Evolutionary conservation across 805 yeast species (phyloP).

Genomic region (Yarrowia sp.): DNA sequence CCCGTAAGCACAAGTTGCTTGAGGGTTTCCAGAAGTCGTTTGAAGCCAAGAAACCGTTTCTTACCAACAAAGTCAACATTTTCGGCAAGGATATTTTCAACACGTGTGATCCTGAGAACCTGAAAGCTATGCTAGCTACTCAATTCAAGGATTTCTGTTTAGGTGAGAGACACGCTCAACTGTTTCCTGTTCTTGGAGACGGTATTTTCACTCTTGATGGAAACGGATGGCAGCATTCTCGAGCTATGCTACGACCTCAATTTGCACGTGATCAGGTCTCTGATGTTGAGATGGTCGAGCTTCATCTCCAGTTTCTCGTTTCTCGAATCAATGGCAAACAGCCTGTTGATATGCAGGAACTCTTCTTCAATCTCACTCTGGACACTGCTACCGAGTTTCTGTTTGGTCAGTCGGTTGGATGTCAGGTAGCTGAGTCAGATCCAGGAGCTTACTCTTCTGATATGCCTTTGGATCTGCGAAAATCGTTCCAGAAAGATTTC

Average conservation of each 20-base stretch:
- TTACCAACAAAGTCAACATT: slow-evolving; percentile 22
- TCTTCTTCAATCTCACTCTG: slow-evolving; percentile 37
- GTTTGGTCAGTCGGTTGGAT: slow-evolving; percentile 38
- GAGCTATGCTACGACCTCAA: slow-evolving; percentile 41
- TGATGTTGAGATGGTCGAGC: slow-evolving; percentile 33
- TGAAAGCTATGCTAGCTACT: slow-evolving; percentile 40
- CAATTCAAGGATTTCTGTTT: slow-evolving; percentile 38
- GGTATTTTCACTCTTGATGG: slow-evolving; percentile 43
- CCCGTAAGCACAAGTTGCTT: slow-evolving; percentile 15
- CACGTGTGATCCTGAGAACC: slow-evolving; percentile 39
- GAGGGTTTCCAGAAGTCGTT: slow-evolving; percentile 9
- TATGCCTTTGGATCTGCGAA: slow-evolving; percentile 30
- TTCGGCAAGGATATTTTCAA: slow-evolving; percentile 28
- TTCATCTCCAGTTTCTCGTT: slow-evolving; percentile 33
- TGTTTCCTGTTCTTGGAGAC: slow-evolving; percentile 38
- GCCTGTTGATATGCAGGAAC: slow-evolving; percentile 35
- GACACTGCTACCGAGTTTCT: slow-evolving; percentile 42
- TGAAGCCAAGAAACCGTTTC: not conserved
- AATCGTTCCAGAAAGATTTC: slow-evolving; percentile 30
- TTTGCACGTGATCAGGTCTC: slow-evolving; percentile 39
- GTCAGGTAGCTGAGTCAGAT: slow-evolving; percentile 30
- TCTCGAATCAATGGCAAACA: not conserved
- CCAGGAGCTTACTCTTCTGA: slow-evolving; percentile 28
- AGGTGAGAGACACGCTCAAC: slow-evolving; percentile 34
- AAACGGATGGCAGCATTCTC: slow-evolving; percentile 41